Evolutionary conservation across 495 filamentous ascomycete species (phyloP), one percentile per base, ranked within the genome.

Genomic region (Penicillium cataractarum): DNA sequence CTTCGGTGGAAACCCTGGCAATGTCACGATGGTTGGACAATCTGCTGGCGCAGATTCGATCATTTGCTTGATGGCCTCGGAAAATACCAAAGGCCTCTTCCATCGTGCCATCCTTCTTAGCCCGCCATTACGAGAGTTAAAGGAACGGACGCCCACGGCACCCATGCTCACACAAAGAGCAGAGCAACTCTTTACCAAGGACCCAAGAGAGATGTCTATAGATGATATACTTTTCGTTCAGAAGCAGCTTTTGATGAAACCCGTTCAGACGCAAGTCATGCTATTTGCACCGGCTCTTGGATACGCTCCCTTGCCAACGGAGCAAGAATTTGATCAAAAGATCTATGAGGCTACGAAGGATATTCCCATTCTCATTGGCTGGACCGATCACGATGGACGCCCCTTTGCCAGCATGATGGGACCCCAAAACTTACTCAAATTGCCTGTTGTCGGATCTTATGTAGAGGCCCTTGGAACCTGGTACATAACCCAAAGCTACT

Each of bases 21-120:
- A 78, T 7, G 76, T 83, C 7, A 83, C 78, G 0, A 71, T 80
- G 7, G 75, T 78, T 58, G 82, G 81, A 10, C 75, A 80, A 39
- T 81, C 76, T 31, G 84, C 84, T 4, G 82, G 85, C 4, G 67
- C 61, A 22, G 60, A 63, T 52, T 58, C 60, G 10, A 65, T 65
- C 9, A 31, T 65, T 29, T 60, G 62, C 56, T 44, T 61, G 44
- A 57, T 61, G 31, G 56, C 22, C n/a, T 39, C 60, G 4, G 54
- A 62, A 15, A 31, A 46, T 15, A 52, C 48, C 9, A 17, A 22
- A 21, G 57, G 60, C 12, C 49, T 64, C 19, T 64, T 64, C 10
- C 62, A 64, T 42, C 62, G 62, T 17, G 57, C 57, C 19, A 64
- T 64, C 17, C 37, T 64, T n/a, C 62, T 60, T 4, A 64, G 62